These are phyloP conservation scores for Lachancea quebecensis DNA, from an alignment of 805 yeast genomes.

Conservation along the genomic window DNA sequence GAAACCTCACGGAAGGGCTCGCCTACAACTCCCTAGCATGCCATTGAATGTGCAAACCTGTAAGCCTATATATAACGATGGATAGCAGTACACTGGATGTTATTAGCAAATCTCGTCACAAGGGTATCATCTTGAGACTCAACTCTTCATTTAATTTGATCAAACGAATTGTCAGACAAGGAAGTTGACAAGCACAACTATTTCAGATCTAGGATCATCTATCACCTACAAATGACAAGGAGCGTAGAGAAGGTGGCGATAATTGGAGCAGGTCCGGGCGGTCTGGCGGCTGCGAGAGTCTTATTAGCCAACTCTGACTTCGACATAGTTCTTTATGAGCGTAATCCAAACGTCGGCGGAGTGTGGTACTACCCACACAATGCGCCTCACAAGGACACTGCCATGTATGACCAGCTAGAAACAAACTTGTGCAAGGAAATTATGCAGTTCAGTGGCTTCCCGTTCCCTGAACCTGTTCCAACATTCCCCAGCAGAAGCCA, in stretches of 20 bases:
- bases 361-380: slow-evolving; percentile 56
- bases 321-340: slow-evolving; percentile 53
- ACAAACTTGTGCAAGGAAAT: slow-evolving; percentile 59
- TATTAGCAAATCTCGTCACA: no score
- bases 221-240: background rate
- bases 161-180: no score
- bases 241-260: slow-evolving; percentile 43
- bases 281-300: slow-evolving; percentile 60
- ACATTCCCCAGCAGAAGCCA: slow-evolving; percentile 54
- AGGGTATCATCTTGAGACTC: background rate
- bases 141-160: background rate
- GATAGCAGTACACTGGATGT: no score
- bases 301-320: slow-evolving; percentile 45
- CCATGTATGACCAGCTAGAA: slow-evolving; percentile 60
- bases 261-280: slow-evolving; percentile 76
- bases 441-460: slow-evolving; percentile 57
- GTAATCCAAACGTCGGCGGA: slow-evolving; percentile 61
- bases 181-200: no score
- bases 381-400: slow-evolving; percentile 18
- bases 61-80: no score
- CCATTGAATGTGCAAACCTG: slow-evolving; percentile 12
- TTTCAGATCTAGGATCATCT: no score
- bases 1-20: slow-evolving; percentile 20
- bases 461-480: slow-evolving; percentile 42
- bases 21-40: slow-evolving; percentile 19